Base-by-base conservation (phyloP, 352 stramenopile genomes). In the Pythium insidiosum region DNA sequence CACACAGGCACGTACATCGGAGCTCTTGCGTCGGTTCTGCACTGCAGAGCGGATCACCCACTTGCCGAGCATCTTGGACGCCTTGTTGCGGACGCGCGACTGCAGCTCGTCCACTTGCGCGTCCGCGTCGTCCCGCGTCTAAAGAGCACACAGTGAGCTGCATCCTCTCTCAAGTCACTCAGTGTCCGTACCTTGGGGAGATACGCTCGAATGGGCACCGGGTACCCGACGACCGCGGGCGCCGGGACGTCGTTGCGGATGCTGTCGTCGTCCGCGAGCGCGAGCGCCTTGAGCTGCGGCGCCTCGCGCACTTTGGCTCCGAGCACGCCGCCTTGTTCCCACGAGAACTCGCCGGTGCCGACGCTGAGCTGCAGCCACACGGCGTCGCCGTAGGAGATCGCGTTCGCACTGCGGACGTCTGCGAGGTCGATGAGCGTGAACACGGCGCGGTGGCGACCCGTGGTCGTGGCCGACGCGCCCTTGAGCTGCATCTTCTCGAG, bases 51-150 rank as follows among this genome's bases (percentile, higher is more conserved):
- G 72, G 41, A 89, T 68, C 52, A 81, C 82, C 73, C 77, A 89
- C 25, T 86, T 86, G 38, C 73, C 77, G 3, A 87, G 39, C 68
- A 87, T 84, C 28, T 73, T 77, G 10, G 71, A 76, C 33, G 60
- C 60, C 51, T 89, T 89, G 61, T 89, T 89, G 24, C 77, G 58
- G 25, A 87, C 59, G 16, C 74, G 73, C n/a, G 70, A 81, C 56
- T 89, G 77, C 42, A 87, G 81, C 47, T 87, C 74, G 30, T 89
- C 77, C 18, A 74, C 73, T 29, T 89, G 72, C n/a, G 78, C 53
- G 42, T 89, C 76, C 21, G 64, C 61, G 31, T 84, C 73, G 37
- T 89, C 76, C 33, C 72, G 71, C 23, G 60, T 84, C 72, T 85
- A 58, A 23, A 5, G 16, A 31, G 1, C 11, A 29, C 37, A 13